Conservation (phyloP, 73 alveolate species). For the Paramecium pentaurelia region DNA sequence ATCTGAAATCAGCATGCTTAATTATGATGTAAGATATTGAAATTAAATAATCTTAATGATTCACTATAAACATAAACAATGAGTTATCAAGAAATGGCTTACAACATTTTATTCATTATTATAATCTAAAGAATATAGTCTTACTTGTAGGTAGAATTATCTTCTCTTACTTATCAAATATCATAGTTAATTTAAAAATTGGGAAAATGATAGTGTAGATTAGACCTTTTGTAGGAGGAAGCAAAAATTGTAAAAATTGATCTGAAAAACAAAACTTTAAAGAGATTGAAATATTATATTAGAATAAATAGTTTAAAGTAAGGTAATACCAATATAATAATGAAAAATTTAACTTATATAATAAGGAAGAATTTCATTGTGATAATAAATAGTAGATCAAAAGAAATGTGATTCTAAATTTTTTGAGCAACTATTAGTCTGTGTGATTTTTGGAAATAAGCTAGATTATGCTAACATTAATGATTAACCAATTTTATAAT, state of each 20-base stretch:
- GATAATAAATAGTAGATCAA: neutral
- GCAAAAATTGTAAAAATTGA: neutral
- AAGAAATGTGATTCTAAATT: neutral
- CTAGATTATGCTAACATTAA: neutral
- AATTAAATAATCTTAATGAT: neutral
- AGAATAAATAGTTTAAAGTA: neutral
- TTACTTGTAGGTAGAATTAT: neutral
- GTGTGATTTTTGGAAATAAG: neutral
- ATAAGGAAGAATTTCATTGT: neutral
- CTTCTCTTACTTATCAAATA: neutral
- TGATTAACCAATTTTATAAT: neutral
- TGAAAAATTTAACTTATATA: neutral
- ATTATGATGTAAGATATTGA: neutral
- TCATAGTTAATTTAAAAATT: neutral
- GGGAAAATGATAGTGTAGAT: slow-evolving; percentile 19
- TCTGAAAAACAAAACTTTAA: neutral
- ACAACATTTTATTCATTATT: neutral
- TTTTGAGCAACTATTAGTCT: neutral
- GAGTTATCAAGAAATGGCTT: neutral
- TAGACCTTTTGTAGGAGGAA: neutral
- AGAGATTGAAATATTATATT: neutral
- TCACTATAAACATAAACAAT: neutral
- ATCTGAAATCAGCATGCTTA: neutral
- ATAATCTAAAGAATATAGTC: neutral
- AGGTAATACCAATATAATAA: neutral